Conservation (phyloP, 2,329 filamentous ascomycete genomes). For the Ophiocordyceps australis region DNA sequence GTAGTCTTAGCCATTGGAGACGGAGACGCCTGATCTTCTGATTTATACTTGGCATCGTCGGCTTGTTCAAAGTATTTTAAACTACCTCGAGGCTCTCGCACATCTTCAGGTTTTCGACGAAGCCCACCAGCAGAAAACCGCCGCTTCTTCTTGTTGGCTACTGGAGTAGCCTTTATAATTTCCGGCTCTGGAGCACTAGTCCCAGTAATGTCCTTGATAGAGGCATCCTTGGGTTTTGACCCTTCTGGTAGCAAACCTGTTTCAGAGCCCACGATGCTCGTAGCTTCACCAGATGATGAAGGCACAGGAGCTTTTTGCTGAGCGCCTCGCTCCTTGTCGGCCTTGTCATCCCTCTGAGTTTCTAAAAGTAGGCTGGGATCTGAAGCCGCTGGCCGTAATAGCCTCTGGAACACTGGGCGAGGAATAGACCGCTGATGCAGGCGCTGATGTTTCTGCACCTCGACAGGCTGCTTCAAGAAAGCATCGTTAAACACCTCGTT, state of each 20-base stretch:
- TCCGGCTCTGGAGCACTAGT: constrained; percentile 48
- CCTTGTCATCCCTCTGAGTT: too few species aligned
- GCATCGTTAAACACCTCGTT: constrained; percentile 89
- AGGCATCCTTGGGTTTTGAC: too few species aligned
- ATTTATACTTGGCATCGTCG: constrained; percentile 60
- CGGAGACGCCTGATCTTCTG: constrained; percentile 4
- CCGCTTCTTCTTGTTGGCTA: constrained; percentile 34
- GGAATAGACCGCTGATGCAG: constrained; percentile 51
- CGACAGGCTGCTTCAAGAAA: constrained; percentile 68
- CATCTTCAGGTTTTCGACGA: constrained; percentile 52
- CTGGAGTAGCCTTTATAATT: constrained; percentile 23
- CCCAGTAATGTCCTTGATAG: constrained; percentile 36
- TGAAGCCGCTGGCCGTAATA: constrained; percentile 25
- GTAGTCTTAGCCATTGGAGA: not conserved
- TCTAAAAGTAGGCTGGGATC: constrained; percentile 24
- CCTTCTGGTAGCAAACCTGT: too few species aligned
- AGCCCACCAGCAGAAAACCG: constrained; percentile 81
- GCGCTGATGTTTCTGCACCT: constrained; percentile 58
- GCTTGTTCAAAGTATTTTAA: constrained; percentile 86
- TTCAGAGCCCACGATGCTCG: too few species aligned
- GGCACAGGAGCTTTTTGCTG: too few species aligned
- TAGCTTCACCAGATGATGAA: too few species aligned
- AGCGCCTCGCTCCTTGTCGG: too few species aligned
- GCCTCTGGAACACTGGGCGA: constrained; percentile 25
- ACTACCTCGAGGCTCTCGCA: constrained; percentile 52